Conservation (phyloP, 192 early-diverging fungal genomes). For the Rhizophagus clarus region DNA sequence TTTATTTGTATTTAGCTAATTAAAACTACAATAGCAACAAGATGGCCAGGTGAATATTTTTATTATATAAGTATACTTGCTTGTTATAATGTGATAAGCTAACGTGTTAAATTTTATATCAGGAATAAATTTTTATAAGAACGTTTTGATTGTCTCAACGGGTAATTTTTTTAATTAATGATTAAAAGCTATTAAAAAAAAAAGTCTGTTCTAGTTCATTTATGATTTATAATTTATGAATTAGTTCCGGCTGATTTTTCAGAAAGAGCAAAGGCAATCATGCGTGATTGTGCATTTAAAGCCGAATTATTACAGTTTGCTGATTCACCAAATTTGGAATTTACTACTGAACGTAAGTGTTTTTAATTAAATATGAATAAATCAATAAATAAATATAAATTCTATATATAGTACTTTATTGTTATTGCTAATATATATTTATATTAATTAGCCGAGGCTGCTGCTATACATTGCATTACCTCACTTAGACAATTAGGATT, state of each 20-base stretch:
- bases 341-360: constrained; percentile 26
- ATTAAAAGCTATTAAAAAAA: neutral
- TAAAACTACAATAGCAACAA: constrained; percentile 1
- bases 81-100: neutral
- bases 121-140: neutral
- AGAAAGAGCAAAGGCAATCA: constrained; percentile 47
- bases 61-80: neutral
- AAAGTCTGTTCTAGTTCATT: neutral
- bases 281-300: constrained; percentile 51
- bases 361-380: no score
- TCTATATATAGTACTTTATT: no score
- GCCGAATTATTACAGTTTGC: neutral
- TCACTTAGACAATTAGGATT: neutral
- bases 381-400: no score
- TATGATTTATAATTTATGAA: neutral
- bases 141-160: neutral
- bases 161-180: neutral
- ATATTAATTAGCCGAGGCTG: constrained; percentile 7
- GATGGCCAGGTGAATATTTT: constrained; percentile 25
- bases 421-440: neutral
- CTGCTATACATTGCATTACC: constrained; percentile 5
- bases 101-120: neutral
- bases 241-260: neutral
- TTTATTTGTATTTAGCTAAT: constrained; percentile 7
- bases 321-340: constrained; percentile 14